Base-by-base conservation (phyloP, 2,329 filamentous ascomycete species). In the Penicillium hordei region DNA sequence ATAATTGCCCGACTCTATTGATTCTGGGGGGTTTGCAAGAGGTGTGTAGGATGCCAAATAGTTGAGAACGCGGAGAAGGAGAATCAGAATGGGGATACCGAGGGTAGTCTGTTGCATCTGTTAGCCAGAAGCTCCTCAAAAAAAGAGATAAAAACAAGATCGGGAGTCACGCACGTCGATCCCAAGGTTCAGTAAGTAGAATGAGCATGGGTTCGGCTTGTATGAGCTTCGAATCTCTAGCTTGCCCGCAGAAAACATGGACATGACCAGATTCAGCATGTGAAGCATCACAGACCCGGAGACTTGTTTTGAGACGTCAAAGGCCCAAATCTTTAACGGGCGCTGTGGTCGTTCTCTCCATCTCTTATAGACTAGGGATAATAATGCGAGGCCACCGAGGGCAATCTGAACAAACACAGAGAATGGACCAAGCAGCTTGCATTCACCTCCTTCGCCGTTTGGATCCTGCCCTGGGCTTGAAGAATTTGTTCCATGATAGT, bases 251-350 rank as follows among this genome's bases (percentile, higher is more conserved):
- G 91, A 95, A 65, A 99, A 83, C 90, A 97, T 91, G 46, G 91
- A 95, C 89, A 99, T 96, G 75, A 96, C 86, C 52, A 99, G 83
- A 72, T 99, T 99, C 65, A 93, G 90, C 44, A 93, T 82, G 77
- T 99, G 94, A 34, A 97, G 86, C 73, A 99, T 82, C 45, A 92
- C 88, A 31, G 92, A 95, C 23, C 94, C 94, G 69, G 97, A 90
- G 53, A 99, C 91, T 80, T 99, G 94, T 80, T 99, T 99, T 33
- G 91, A 96, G 25, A 88, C 94, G 72, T 99, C 94, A 74, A 97
- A 99, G 75, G 90, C 93, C 93, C 94, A 99, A 64, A 99, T 92
- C 82, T 95, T 96, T 70, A 97, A 72, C 1, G 93, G 93, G 55
- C 94, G 85, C 73, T 97, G 93, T 1, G 94, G 93, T 57, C 90